Base-by-base conservation (phyloP, 345 rosid species). In the Boechera retrofracta region DNA sequence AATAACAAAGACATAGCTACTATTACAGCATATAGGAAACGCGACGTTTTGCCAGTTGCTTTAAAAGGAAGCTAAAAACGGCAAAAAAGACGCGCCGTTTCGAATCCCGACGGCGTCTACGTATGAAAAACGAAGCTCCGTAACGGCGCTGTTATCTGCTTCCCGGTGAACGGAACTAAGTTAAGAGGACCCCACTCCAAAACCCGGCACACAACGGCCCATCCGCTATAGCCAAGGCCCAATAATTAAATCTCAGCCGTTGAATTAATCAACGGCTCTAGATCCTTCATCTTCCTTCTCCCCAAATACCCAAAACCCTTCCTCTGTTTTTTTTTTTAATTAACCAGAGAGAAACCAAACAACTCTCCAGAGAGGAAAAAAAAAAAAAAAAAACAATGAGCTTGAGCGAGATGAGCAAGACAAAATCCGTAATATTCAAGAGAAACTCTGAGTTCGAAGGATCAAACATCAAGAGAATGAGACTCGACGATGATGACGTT, bases 391-490 rank as follows among this genome's bases (percentile, higher is more conserved):
- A 26, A 11, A 26, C 7, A 15, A 54, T 52, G 65, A 26, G 44
- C 31, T 13, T 39, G 53, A 15, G 29, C n/a, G 53, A 52, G 29
- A 79, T 78, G 80, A 83, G 24, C 24, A 84, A 80, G 58, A 64
- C 24, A 38, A 58, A 33, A 21, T 67, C 77, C 9, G 63, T 18
- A 1, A 15, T 59, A 1, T 60, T 48, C 59, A 82, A 83, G 77
- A 80, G 86, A 75, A 52, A 36, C 15, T 63, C 71, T 0, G 76
- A 36, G 6, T 47, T 72, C 13, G 85, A 80, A 75, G 76, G 81
- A 60, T 82, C 87, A 11, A 58, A 21, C 65, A 36, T 85, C 45
- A 86, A 86, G 81, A 86, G 71, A 64, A 79, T 71, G 13, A 57
- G 52, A 77, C 51, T 69, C 80, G 64, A 74, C 6, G 80, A 70